Conservation (phyloP, 148 eudicot species). For the Spergularia marina region DNA sequence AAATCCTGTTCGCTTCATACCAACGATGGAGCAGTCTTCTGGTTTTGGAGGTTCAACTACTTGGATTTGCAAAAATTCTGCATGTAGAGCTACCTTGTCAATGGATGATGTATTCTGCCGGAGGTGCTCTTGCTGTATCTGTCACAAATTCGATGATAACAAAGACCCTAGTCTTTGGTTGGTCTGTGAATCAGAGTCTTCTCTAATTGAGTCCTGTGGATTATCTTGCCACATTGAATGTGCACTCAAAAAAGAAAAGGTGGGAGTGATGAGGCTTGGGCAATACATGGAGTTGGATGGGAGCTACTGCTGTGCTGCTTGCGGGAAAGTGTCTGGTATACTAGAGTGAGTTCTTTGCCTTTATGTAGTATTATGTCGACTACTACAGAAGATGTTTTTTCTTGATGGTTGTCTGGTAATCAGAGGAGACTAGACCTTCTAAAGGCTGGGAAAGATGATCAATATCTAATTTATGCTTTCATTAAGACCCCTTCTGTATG, state of each 20-base stretch:
- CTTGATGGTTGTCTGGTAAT: not conserved
- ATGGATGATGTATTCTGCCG: constrained; percentile 64
- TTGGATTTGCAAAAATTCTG: constrained; percentile 76
- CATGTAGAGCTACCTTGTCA: constrained; percentile 68
- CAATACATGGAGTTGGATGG: constrained; percentile 80
- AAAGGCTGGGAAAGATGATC: not conserved
- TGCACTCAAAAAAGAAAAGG: constrained; percentile 58
- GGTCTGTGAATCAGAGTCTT: constrained; percentile 68
- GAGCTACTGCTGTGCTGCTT: constrained; percentile 86
- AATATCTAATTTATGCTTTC: not conserved
- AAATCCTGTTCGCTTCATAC: constrained; percentile 40
- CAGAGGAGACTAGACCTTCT: not conserved
- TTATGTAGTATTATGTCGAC: not conserved
- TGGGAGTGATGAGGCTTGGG: constrained; percentile 79
- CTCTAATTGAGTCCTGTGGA: constrained; percentile 58
- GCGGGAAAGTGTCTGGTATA: constrained; percentile 86
- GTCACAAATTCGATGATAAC: constrained; percentile 80
- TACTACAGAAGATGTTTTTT: not conserved
- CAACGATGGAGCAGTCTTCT: constrained; percentile 20
- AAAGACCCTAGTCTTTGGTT: constrained; percentile 97
- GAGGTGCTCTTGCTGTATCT: constrained; percentile 95
- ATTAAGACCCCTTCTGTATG: too few species aligned
- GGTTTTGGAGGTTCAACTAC: constrained; percentile 41
- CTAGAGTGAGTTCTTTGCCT: constrained; percentile 59
- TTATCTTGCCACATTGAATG: constrained; percentile 90